Base-by-base conservation (phyloP, 2,329 filamentous ascomycete genomes). In the Cladophialophora psammophila region DNA sequence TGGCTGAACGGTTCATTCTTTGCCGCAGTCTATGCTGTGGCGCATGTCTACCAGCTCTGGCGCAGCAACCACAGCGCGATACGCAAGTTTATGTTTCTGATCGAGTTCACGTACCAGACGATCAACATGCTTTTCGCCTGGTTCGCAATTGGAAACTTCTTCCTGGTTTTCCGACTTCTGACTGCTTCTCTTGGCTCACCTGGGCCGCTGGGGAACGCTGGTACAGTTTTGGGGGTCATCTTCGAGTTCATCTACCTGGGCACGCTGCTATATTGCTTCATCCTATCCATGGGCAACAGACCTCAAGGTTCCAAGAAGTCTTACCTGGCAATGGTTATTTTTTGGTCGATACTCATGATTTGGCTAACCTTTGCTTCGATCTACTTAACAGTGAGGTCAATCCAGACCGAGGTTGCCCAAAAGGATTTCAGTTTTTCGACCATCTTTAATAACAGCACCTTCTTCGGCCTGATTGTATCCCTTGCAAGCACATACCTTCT, bases 1-100 rank as follows among this genome's bases (percentile, higher is more conserved):
- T 99, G 95, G 95, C 85, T 99, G 74, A 99, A 99, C 81, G 95
- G 95, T 71, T 95, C 91, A 76, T 99, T 99, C 87, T 99, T 99
- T 79, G 95, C 95, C 59, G 94, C 95, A 67, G 90, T 99, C 65
- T 99, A 99, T 78, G 91, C 95, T 62, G 89, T 97, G 72, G 91
- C 92, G 36, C 95, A 99, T 80, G 97, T 96, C 78, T 94, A 96
- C 81, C 91, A 98, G 76, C 93, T 99, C 78, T 96, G 94, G 87
- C 89, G 95, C 66, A 96, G 93, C 71, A 91, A 94, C 75, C 95
- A 99, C 79, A 94, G 91, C 32, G 85, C 94, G 74, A 76, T 96
- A 50, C 88, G 95, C 73, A 97, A 98, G 79, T 82, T 94, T 67
- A 92, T 92, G 85, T 92, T 99, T 79, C 87, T 97, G 74, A 80